A percentile compares a stretch with the other conserved stretches of the same genome.
phyloP scores from a whole-genome alignment of 441 rosid genomes.

The Gossypium davidsonii region DNA sequence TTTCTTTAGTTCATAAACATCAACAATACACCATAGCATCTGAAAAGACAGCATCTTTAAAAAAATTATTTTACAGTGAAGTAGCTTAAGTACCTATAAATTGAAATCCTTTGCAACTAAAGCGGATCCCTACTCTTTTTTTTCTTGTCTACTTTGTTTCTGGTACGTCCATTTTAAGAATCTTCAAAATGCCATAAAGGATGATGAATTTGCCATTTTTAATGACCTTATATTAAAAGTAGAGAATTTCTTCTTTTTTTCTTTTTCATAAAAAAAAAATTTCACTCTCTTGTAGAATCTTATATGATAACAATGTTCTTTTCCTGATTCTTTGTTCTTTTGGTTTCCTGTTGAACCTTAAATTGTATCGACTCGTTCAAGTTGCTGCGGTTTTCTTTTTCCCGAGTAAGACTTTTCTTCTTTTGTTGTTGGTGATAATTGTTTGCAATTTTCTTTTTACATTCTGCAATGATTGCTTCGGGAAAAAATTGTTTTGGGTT shows the following conservation, averaged over 20 bases:
- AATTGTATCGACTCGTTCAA: constrained; percentile 1
- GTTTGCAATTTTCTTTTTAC: not conserved
- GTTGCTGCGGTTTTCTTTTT: not conserved
- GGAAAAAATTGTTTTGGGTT: not conserved
- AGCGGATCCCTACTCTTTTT: not conserved
- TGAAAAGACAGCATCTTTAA: not conserved
- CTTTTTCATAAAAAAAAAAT: not conserved
- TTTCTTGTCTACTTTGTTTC: not conserved
- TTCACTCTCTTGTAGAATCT: not conserved
- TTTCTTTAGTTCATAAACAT: not conserved
- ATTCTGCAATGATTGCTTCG: not conserved
- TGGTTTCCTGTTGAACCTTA: not conserved
- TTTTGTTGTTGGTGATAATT: not conserved
- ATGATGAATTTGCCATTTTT: not conserved
- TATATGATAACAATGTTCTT: not conserved
- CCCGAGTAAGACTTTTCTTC: constrained; percentile 7
- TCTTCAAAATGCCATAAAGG: not conserved
- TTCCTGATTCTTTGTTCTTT: not conserved
- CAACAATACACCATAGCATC: not conserved
- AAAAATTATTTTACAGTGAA: not conserved
- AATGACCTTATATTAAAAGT: not conserved
- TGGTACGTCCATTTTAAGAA: constrained; percentile 2
- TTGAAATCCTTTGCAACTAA: constrained; percentile 14
- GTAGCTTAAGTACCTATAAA: constrained; percentile 28
- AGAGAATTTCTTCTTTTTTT: not conserved